Evolutionary conservation across 148 eudicot species (phyloP).

Genomic region (Pouteria glomerata): DNA sequence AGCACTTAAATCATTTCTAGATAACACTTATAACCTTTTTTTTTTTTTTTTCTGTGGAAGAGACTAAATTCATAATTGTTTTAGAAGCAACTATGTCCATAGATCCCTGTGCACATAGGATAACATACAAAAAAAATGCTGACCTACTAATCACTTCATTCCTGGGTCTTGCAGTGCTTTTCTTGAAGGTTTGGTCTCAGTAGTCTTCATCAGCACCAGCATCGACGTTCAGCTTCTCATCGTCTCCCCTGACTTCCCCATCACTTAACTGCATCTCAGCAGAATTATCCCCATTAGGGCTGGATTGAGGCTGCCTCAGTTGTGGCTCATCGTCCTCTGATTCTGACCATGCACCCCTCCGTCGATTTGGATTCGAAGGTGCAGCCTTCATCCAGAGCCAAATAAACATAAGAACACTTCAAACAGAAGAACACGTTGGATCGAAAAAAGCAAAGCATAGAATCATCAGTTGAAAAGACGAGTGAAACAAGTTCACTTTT

Average conservation of each 20-base stretch:
- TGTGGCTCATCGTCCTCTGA: conserved; percentile 83
- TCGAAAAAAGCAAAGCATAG: not conserved
- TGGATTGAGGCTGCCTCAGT: conserved; percentile 37
- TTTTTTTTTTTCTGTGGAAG: too few relatives aligned
- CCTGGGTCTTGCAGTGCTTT: not conserved
- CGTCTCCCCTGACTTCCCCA: conserved; percentile 34
- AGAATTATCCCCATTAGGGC: conserved; percentile 35
- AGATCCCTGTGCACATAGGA: not conserved
- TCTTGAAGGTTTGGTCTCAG: not conserved
- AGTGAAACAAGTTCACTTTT: not conserved
- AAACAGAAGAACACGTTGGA: not conserved
- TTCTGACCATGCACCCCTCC: conserved; percentile 74
- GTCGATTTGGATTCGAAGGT: conserved; percentile 43
- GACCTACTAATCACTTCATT: not conserved
- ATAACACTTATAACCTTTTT: too few relatives aligned
- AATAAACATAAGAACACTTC: not conserved
- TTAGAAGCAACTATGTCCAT: not conserved
- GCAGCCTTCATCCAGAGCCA: conserved; percentile 36
- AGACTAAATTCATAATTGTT: too few relatives aligned
- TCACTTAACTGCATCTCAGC: conserved; percentile 49
- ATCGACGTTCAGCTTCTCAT: conserved; percentile 17
- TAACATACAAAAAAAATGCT: not conserved
- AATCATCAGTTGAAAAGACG: not conserved
- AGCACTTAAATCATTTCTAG: too few relatives aligned
- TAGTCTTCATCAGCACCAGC: conserved; percentile 26